phyloP scores from a whole-genome alignment of 2,329 filamentous ascomycete species.

The Aspergillus versicolor region DNA sequence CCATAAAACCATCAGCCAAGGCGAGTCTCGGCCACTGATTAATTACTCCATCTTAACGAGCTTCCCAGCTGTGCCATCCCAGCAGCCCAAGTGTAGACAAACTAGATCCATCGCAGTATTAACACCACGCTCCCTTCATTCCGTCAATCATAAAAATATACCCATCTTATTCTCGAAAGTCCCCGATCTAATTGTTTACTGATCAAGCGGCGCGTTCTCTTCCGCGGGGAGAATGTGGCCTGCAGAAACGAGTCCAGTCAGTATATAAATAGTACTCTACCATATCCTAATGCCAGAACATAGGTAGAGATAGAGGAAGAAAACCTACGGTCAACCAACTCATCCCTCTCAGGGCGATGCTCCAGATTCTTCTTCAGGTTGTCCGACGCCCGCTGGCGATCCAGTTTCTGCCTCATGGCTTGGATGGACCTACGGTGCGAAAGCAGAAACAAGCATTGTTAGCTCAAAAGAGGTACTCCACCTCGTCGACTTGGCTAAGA shows the following conservation, averaged over 20 bases:
- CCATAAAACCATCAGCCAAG: neutral
- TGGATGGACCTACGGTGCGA: constrained; percentile 56
- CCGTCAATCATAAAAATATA: neutral
- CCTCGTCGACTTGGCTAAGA: too few relatives aligned
- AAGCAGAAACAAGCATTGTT: neutral
- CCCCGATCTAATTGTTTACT: neutral
- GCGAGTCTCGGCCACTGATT: too few relatives aligned
- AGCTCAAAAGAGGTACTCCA: neutral
- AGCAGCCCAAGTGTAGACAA: neutral
- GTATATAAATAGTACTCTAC: neutral
- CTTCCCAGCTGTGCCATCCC: neutral
- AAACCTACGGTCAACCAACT: constrained; percentile 73
- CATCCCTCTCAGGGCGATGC: constrained; percentile 66
- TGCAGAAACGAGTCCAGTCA: constrained; percentile 34
- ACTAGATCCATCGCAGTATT: neutral
- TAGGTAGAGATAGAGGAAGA: neutral
- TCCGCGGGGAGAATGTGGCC: constrained; percentile 64
- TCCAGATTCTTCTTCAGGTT: constrained; percentile 64
- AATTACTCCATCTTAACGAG: neutral
- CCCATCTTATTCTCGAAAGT: neutral
- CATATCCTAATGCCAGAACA: neutral
- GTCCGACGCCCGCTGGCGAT: constrained; percentile 63
- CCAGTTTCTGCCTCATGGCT: constrained; percentile 61
- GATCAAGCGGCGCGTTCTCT: neutral
- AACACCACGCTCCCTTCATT: neutral